A percentile compares a stretch with the other conserved stretches of the same genome.
phyloP scores from a whole-genome alignment of 805 yeast genomes.

The Candida boleticola region DNA sequence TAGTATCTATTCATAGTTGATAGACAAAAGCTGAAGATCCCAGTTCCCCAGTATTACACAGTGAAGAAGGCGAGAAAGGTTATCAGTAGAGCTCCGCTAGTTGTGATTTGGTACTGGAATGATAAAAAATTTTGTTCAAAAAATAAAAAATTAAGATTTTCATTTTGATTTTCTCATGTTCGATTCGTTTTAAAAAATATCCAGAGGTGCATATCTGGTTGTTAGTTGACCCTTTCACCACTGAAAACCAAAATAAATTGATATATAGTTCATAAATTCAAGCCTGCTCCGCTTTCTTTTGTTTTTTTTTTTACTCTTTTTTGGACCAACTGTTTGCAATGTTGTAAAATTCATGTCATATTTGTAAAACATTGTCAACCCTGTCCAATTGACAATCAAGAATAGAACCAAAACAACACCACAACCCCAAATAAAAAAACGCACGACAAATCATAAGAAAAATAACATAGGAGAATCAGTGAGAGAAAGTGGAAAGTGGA shows the following conservation, averaged over 20 bases:
- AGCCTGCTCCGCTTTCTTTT: not conserved
- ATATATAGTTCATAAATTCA: not conserved
- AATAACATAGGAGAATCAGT: not conserved
- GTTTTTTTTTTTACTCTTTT: not conserved
- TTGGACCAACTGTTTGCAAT: not conserved
- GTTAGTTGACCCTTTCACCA: not conserved
- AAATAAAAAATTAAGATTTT: not conserved
- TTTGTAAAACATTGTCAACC: not conserved
- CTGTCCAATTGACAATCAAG: not conserved
- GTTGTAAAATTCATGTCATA: not conserved
- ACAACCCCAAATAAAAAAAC: not conserved
- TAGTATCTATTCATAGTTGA: no score
- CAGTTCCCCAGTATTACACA: no score
- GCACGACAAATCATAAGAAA: not conserved
- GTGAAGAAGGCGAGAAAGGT: no score
- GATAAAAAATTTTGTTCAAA: not conserved
- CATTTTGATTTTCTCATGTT: not conserved
- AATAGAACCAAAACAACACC: not conserved
- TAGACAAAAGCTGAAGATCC: no score
- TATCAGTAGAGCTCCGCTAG: no score
- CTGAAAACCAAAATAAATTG: not conserved
- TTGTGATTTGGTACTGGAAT: not conserved
- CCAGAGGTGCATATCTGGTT: not conserved
- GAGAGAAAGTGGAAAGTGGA: not conserved
- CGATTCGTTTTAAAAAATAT: not conserved